phyloP scores from a whole-genome alignment of 441 rosid species.

The Jatropha podagrica region DNA sequence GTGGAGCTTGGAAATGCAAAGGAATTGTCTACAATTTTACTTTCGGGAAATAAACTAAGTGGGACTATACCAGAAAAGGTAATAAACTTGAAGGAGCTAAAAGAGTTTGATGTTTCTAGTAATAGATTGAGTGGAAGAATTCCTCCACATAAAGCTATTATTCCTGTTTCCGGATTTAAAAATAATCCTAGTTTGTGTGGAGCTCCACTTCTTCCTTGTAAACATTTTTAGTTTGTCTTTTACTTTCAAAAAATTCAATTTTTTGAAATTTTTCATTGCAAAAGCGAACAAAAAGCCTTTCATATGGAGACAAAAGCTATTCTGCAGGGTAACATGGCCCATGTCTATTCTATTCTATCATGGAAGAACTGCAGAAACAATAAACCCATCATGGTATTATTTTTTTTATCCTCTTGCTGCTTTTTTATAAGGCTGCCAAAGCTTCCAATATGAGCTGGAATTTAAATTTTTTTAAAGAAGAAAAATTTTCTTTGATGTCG shows the following conservation, averaged over 20 bases:
- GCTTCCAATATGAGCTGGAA: no score
- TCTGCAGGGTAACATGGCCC: not conserved
- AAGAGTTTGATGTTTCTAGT: slow-evolving; percentile 44
- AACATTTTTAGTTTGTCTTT: slow-evolving; percentile 3
- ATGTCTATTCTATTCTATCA: not conserved
- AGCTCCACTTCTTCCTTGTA: slow-evolving; percentile 54
- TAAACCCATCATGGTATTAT: not conserved
- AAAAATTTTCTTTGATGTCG: no score
- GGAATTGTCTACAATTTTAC: slow-evolving; percentile 37
- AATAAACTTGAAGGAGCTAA: slow-evolving; percentile 38
- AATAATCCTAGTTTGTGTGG: slow-evolving; percentile 51
- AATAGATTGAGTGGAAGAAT: slow-evolving; percentile 44
- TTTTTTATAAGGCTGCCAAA: not conserved
- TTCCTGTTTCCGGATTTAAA: slow-evolving; percentile 44
- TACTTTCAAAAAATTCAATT: not conserved
- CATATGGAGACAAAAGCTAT: not conserved
- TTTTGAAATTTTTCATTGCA: not conserved
- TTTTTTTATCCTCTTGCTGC: not conserved
- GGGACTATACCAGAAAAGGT: slow-evolving; percentile 43
- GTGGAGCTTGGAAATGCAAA: slow-evolving; percentile 40
- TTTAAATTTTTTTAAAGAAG: no score
- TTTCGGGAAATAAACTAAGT: slow-evolving; percentile 43
- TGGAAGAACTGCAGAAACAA: not conserved
- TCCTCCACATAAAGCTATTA: slow-evolving; percentile 36
- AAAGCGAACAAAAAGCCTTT: not conserved